Evolutionary conservation across 2,329 filamentous ascomycete species (phyloP).

Genomic region (Aspergillus sp.): DNA sequence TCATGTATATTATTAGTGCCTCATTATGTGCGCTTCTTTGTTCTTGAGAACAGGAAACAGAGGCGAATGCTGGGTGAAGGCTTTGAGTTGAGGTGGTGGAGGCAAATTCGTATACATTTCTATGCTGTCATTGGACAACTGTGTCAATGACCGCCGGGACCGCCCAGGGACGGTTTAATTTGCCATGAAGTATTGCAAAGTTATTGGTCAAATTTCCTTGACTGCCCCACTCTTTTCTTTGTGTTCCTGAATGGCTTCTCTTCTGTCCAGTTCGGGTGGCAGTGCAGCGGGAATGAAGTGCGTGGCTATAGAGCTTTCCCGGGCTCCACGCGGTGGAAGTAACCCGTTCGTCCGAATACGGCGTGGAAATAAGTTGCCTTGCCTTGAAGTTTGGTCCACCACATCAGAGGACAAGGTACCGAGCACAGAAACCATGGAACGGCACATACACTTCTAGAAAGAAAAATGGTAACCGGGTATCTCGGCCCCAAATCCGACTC

Average conservation of each 20-base stretch:
- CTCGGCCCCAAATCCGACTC: no score
- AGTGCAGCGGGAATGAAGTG: no score
- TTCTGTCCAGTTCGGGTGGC: neutral
- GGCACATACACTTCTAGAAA: no score
- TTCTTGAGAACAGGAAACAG: neutral
- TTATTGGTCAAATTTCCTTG: neutral
- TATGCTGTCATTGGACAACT: neutral
- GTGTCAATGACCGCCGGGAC: neutral
- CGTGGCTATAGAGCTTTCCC: no score
- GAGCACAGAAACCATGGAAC: no score
- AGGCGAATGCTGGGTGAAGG: neutral
- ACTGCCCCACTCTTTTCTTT: neutral
- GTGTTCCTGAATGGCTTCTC: neutral
- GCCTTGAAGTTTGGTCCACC: no score
- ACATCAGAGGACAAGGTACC: no score
- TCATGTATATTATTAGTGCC: no score
- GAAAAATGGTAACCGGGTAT: no score
- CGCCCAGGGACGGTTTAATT: neutral
- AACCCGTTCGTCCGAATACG: no score
- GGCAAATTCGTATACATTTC: neutral
- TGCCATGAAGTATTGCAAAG: neutral
- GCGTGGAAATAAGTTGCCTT: no score
- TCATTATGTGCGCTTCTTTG: neutral
- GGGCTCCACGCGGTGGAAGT: no score
- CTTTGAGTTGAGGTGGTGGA: neutral